Conservation (phyloP, 202 grass and related monocot genomes). For the Schoenoplectus triqueter region DNA sequence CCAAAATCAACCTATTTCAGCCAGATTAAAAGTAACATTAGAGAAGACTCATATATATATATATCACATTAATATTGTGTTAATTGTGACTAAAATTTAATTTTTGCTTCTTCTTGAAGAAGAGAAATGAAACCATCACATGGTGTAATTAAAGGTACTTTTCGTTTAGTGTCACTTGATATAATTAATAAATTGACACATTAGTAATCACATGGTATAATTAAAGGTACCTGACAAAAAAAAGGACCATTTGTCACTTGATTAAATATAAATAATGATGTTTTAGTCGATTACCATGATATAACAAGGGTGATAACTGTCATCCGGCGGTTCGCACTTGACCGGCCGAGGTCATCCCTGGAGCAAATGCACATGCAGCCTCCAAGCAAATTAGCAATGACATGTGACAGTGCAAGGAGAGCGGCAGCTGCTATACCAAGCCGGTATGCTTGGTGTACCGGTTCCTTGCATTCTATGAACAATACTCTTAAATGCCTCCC, state of each 20-base stretch:
- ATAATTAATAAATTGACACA: too few relatives aligned
- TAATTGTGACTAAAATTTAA: not conserved
- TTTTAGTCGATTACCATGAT: constrained; percentile 56
- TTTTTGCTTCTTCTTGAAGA: not conserved
- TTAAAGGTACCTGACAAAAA: not conserved
- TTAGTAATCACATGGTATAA: not conserved
- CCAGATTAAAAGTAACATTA: not conserved
- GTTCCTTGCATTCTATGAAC: constrained; percentile 78
- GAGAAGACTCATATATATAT: not conserved
- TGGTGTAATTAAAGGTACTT: not conserved
- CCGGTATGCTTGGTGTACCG: constrained; percentile 71
- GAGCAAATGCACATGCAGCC: constrained; percentile 70
- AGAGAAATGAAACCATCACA: not conserved
- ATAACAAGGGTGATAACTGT: constrained; percentile 52
- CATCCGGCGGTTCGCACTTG: constrained; percentile 61
- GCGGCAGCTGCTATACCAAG: constrained; percentile 71
- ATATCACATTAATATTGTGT: not conserved
- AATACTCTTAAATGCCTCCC: constrained; percentile 55
- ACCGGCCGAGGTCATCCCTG: constrained; percentile 18
- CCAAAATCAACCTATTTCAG: constrained; percentile 55
- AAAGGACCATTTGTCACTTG: not conserved
- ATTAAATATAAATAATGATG: not conserved
- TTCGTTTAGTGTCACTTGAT: not conserved
- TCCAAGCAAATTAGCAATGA: constrained; percentile 64
- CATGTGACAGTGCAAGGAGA: constrained; percentile 63